Evolutionary conservation across 768 basidiomycete genomes (phyloP), one percentile per base, ranked within the genome.

Genomic region (Boletus rufocinnamomeus): DNA sequence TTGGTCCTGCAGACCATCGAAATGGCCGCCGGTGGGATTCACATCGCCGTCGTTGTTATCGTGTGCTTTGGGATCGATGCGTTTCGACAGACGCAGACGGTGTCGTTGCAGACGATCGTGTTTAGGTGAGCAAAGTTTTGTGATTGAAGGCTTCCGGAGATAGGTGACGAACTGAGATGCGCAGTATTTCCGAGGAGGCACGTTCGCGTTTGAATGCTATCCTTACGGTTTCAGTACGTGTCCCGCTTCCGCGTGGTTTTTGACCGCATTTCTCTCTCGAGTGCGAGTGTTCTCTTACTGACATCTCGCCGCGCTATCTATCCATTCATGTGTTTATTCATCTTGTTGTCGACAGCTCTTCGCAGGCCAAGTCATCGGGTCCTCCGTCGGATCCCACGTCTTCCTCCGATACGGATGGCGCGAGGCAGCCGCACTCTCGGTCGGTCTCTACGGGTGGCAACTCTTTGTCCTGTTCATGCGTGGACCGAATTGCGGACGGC

Each of bases 371-470:
- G 75, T 78, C 13, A 72, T 77, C 21, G 80, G 80, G 5, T 78
- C 79, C 30, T 75, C 77, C 6, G 75, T 67, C 4, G 72, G 79
- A 17, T 76, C 77, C 0, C 68, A 74, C 32, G 65, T 81, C 8
- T 81, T 80, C 61, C 74, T 78, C n/a, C 41, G 54, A 10, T 61
- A 74, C 25, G 80, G 80, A 17, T 80, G 77, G 76, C 68, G 67
- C 21, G 65, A 74, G 1, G 75, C 69, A 14, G 66, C 70, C 2
- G 70, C 59, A 1, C 59, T 75, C 19, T 75, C 71, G 0, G 57
- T 80, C 13, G 78, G 69, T 0, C 71, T 76, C 7, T 66, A 72
- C 8, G 75, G 69, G 0, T 72, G 71, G 50, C 72, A 72, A 27
- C 32, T 80, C 2, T 17, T 77, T 8, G 60, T 79, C 0, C 64